These are phyloP conservation scores for Chernovozyma aurita DNA, from an alignment of 1,139 yeast genomes.

Conservation along the genomic window DNA sequence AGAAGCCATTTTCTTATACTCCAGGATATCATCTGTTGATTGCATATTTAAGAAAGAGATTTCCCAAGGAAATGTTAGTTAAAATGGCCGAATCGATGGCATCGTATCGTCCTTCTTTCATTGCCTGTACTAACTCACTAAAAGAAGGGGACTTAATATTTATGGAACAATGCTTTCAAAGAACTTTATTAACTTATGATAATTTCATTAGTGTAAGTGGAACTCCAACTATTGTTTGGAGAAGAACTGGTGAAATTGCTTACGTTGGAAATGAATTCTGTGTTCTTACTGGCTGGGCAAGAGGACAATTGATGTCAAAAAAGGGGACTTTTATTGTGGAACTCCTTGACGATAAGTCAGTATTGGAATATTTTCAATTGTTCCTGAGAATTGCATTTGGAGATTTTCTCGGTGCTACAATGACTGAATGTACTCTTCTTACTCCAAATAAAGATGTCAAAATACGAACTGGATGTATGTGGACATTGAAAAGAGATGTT, in stretches of 20 bases:
- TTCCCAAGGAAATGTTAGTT: constrained; percentile 65
- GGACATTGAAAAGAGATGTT: constrained; percentile 75
- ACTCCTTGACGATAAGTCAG: constrained; percentile 81
- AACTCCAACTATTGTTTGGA: constrained; percentile 93
- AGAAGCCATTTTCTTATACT: constrained; percentile 78
- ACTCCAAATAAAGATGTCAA: constrained; percentile 48
- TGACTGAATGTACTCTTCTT: constrained; percentile 76
- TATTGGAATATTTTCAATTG: constrained; percentile 80
- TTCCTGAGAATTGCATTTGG: constrained; percentile 88
- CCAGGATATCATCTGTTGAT: constrained; percentile 85
- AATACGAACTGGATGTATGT: constrained; percentile 73
- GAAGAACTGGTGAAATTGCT: constrained; percentile 92
- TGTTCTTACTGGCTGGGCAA: constrained; percentile 84
- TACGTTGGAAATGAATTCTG: constrained; percentile 92
- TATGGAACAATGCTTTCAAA: constrained; percentile 93
- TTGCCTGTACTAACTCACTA: constrained; percentile 84
- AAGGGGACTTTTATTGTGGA: constrained; percentile 79
- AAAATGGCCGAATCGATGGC: constrained; percentile 89
- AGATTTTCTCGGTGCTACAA: constrained; percentile 85
- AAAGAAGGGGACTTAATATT: constrained; percentile 89
- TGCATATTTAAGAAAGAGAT: constrained; percentile 67
- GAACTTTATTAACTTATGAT: constrained; percentile 85
- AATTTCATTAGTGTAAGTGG: constrained; percentile 80
- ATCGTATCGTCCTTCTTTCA: constrained; percentile 82
- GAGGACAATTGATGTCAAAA: constrained; percentile 50